Base-by-base conservation (phyloP, 2,329 filamentous ascomycete species). In the Seiridium unicorne region DNA sequence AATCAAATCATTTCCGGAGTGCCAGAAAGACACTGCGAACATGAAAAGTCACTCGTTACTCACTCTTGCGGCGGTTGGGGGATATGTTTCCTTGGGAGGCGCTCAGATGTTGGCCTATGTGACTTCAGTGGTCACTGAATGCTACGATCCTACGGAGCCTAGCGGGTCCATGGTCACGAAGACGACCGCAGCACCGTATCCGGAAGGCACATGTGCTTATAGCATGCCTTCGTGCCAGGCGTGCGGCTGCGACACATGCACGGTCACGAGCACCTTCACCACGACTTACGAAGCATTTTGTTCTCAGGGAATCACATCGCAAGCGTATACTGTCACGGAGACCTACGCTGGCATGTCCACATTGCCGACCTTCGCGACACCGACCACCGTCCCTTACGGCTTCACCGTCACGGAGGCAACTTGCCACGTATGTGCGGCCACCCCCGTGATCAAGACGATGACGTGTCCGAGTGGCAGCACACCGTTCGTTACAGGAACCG, bases 261-360 rank as follows among this genome's bases (percentile, higher is more conserved):
- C 66, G 6, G 38, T 63, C 2, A 59, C 62, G 26, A 67, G 65
- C 60, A 57, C 59, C 4, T 68, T 63, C 57, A 64, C 60, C 13
- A 66, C 64, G 5, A 47, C 60, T 2, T 63, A 61, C 40, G 9
- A 51, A 10, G 56, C 56, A 18, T 63, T 66, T 49, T 57, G 54
- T 34, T 53, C 64, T 11, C 48, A 46, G 7, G 64, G 62, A 5
- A 36, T 62, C 32, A 56, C 54, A 18, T 35, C 13, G 8, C 62
- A 64, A 40, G 51, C 57, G 2, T 68, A 68, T 53, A 65, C 65
- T 8, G 55, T 68, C 40, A 62, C 64, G 3, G 66, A 68, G 60
- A 66, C 66, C 26, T 68, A 67, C 44, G 55, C 64, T 31, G 66
- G 66, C 31, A 44, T 67, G 26, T 66, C 65, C 9, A 54, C 64